Conservation (phyloP, 73 alveolate species). For the Effrenium voratum region DNA sequence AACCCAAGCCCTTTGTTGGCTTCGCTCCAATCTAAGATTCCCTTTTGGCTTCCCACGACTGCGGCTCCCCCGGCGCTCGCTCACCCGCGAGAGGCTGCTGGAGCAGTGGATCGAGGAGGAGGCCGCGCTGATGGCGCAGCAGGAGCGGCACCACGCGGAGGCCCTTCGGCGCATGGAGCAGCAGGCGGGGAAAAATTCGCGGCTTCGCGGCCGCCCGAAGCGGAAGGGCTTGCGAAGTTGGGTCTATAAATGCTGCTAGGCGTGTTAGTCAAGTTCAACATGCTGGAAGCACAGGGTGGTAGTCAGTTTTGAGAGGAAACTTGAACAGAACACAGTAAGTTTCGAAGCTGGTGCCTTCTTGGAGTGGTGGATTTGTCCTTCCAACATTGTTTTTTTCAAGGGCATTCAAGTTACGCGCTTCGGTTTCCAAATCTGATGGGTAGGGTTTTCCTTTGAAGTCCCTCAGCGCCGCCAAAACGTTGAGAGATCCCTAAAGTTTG, state of each 20-base stretch:
- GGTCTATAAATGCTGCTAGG: not conserved
- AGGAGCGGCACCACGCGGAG: conserved; percentile 56
- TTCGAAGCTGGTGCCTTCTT: no score
- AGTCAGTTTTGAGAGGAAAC: not conserved
- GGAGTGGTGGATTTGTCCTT: no score
- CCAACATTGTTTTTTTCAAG: no score
- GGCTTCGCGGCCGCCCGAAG: not conserved
- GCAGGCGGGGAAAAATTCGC: conserved; percentile 32
- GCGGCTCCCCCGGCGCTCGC: not conserved
- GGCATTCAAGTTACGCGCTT: no score
- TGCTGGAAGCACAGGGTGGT: no score
- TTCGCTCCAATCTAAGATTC: no score
- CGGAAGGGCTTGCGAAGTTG: not conserved
- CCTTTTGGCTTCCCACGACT: not conserved
- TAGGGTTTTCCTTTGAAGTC: no score
- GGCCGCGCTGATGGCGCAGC: conserved; percentile 35
- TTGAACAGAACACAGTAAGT: not conserved
- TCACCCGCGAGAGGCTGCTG: not conserved
- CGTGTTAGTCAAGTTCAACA: no score
- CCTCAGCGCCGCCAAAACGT: no score
- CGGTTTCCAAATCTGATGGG: no score
- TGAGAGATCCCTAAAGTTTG: no score
- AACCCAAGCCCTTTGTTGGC: no score
- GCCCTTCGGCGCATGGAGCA: conserved; percentile 66
- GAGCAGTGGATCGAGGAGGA: conserved; percentile 83